These are phyloP conservation scores for Leishmania braziliensis DNA, from an alignment of 208 protist genomes.

Conservation along the genomic window DNA sequence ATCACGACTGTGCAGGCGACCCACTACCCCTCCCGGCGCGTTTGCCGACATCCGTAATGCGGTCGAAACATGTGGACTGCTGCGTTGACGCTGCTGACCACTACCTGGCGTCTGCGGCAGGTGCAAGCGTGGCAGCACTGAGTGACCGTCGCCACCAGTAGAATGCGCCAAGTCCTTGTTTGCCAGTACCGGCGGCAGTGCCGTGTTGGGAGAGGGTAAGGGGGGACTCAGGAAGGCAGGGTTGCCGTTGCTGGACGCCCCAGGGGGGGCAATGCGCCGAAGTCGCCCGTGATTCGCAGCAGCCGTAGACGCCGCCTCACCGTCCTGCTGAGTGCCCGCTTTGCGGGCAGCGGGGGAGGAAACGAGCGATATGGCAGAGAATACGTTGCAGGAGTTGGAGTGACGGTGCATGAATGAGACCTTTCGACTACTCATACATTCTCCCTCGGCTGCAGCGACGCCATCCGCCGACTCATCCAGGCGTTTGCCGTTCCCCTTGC, in stretches of 20 bases:
- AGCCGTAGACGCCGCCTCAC: neutral
- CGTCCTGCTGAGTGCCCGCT: neutral
- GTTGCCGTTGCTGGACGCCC: neutral
- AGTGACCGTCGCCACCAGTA: neutral
- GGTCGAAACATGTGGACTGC: neutral
- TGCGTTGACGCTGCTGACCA: neutral
- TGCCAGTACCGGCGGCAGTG: neutral
- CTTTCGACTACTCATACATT: neutral
- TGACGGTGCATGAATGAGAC: neutral
- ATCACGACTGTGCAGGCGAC: neutral
- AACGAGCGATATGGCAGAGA: neutral
- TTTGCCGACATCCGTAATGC: neutral
- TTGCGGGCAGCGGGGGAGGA: neutral
- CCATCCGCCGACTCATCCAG: neutral
- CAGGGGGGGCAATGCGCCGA: neutral
- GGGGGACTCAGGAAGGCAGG: neutral
- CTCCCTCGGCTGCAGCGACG: neutral
- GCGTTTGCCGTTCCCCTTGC: neutral
- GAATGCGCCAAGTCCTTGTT: neutral
- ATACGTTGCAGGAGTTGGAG: neutral
- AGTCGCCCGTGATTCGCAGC: neutral
- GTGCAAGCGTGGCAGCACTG: neutral
- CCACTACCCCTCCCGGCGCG: neutral
- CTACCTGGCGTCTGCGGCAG: neutral
- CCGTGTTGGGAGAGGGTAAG: neutral